phyloP scores from a whole-genome alignment of 805 yeast genomes.

The Diddensiella santjacobensis region DNA sequence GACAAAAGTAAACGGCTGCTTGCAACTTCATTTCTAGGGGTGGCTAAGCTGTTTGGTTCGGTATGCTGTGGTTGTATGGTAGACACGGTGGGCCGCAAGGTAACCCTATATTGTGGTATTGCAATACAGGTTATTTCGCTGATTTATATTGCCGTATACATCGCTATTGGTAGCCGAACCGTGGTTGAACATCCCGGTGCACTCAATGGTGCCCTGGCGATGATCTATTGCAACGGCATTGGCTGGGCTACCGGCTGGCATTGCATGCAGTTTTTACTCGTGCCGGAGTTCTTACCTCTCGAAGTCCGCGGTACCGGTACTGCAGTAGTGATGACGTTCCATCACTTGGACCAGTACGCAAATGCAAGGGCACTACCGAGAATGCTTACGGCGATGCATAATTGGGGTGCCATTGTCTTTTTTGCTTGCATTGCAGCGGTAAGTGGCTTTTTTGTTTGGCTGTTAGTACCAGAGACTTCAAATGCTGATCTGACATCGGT shows the following conservation, averaged over 20 bases:
- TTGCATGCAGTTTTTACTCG: slow-evolving; percentile 51
- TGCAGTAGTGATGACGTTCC: slow-evolving; percentile 51
- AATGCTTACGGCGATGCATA: slow-evolving; percentile 45
- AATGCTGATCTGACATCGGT: slow-evolving; percentile 51
- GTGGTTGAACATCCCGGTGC: slow-evolving; percentile 34
- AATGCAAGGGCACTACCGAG: slow-evolving; percentile 53
- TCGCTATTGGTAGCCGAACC: too few relatives aligned
- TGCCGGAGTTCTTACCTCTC: slow-evolving; percentile 54
- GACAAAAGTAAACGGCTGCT: slow-evolving; percentile 39
- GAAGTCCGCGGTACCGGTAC: slow-evolving; percentile 48
- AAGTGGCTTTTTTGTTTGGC: slow-evolving; percentile 40
- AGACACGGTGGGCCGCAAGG: slow-evolving; percentile 51
- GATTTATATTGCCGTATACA: slow-evolving; percentile 46
- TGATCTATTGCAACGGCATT: slow-evolving; percentile 47
- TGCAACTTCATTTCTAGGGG: slow-evolving; percentile 52
- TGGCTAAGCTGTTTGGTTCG: slow-evolving; percentile 49
- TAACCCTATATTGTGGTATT: slow-evolving; percentile 48
- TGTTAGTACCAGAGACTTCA: slow-evolving; percentile 48
- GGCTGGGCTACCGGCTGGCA: slow-evolving; percentile 63
- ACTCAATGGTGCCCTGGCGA: slow-evolving; percentile 48
- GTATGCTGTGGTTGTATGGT: slow-evolving; percentile 49
- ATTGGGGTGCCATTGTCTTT: slow-evolving; percentile 51
- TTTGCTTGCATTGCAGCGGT: slow-evolving; percentile 42
- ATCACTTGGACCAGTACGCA: slow-evolving; percentile 55
- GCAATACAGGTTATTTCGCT: slow-evolving; percentile 41